Evolutionary conservation across 129 eudicot species (phyloP).

Genomic region (Lactuca saligna): DNA sequence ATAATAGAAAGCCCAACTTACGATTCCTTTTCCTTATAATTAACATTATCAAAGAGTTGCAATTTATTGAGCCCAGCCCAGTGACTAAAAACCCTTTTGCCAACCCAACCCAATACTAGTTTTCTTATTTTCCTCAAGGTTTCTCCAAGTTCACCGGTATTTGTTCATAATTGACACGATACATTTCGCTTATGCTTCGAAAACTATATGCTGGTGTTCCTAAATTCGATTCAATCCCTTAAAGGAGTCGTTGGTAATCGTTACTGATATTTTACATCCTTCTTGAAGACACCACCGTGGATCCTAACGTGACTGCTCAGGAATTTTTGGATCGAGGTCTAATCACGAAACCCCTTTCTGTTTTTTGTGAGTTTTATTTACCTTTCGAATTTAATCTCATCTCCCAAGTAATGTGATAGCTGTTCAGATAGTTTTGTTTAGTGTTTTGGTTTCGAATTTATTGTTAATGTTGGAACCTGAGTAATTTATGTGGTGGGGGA

Average conservation of each 20-base stretch:
- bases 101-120: no score
- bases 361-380: not conserved
- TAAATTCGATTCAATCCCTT: conserved; percentile 46
- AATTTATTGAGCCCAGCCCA: not conserved
- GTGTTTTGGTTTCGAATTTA: not conserved
- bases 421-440: not conserved
- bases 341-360: not conserved
- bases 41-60: no score
- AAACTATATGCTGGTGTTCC: conserved; percentile 21
- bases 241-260: conserved; percentile 61
- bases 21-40: no score
- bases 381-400: not conserved
- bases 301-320: conserved; percentile 62
- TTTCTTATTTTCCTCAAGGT: not conserved
- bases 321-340: conserved; percentile 64
- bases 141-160: not conserved
- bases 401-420: not conserved
- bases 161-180: no score
- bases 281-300: conserved; percentile 58
- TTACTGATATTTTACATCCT: conserved; percentile 51
- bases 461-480: not conserved
- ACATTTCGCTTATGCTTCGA: not conserved
- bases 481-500: no score
- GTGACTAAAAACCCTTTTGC: not conserved
- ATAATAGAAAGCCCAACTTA: no score